Evolutionary conservation across 1,284 basidiomycete genomes (phyloP).

Genomic region (Leccinum griseonigrum): DNA sequence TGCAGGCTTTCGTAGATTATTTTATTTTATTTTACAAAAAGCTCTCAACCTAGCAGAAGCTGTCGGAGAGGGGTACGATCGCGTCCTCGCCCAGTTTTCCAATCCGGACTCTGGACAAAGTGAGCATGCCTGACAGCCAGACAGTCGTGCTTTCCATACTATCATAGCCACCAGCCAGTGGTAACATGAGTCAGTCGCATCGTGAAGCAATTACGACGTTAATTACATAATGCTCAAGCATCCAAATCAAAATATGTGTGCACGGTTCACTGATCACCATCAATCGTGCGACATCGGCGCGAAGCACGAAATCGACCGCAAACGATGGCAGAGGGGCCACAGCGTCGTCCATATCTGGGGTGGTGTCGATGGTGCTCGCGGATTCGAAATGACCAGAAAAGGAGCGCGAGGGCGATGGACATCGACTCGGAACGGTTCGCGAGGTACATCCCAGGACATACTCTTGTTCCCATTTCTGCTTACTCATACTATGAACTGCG

Average conservation of each 20-base stretch:
- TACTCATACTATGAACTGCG: too few species aligned
- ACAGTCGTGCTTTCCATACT: too few species aligned
- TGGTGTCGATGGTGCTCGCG: constrained; percentile 18
- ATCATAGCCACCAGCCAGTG: too few species aligned
- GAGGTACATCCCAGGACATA: constrained; percentile 24
- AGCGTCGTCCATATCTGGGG: constrained; percentile 10
- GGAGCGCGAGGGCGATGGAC: constrained; percentile 15
- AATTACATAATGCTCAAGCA: neutral
- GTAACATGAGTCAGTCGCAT: too few species aligned
- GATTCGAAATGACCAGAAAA: constrained; percentile 28
- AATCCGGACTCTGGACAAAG: too few species aligned
- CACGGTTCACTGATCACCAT: constrained; percentile 13
- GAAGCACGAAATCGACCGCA: constrained; percentile 17
- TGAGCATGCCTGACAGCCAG: too few species aligned
- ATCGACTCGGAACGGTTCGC: constrained; percentile 21
- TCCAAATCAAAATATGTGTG: neutral
- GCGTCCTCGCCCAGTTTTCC: too few species aligned
- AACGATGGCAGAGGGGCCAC: constrained; percentile 12
- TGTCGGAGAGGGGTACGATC: too few species aligned
- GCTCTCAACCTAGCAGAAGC: too few species aligned
- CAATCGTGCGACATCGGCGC: constrained; percentile 25
- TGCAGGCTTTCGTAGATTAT: too few species aligned
- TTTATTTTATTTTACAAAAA: too few species aligned
- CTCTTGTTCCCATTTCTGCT: constrained; percentile 8
- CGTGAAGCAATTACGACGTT: too few species aligned